Conservation (phyloP, 768 basidiomycete species). For the Cytidiella melzeri region DNA sequence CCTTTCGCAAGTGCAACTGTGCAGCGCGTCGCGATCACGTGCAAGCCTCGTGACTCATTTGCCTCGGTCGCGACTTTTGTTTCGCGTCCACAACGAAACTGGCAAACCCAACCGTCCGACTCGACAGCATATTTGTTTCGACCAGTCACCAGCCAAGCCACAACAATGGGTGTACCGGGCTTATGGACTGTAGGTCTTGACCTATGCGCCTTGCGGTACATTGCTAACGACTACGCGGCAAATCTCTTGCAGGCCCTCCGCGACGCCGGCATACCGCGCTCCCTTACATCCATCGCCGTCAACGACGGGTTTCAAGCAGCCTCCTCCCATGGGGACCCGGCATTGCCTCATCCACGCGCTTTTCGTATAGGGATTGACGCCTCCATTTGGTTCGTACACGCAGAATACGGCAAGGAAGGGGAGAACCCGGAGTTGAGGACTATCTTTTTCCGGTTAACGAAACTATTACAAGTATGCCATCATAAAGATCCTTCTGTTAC, state of each 20-base stretch:
- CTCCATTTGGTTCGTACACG: slow-evolving; percentile 77
- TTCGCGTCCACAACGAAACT: too few species aligned
- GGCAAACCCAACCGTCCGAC: too few species aligned
- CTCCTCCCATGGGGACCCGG: neutral
- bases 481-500: too few species aligned
- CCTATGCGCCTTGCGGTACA: neutral
- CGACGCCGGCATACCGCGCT: slow-evolving; percentile 65
- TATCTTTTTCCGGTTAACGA: slow-evolving; percentile 79
- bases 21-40: neutral
- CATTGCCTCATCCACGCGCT: slow-evolving; percentile 53
- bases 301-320: slow-evolving; percentile 71
- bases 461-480: slow-evolving; percentile 61
- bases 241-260: slow-evolving; percentile 46
- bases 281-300: slow-evolving; percentile 71
- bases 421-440: slow-evolving; percentile 86
- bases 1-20: too few species aligned
- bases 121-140: too few species aligned
- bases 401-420: slow-evolving; percentile 66
- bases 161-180: slow-evolving; percentile 43
- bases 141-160: too few species aligned
- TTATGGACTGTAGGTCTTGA: slow-evolving; percentile 40
- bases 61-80: neutral
- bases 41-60: neutral
- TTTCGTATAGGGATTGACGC: slow-evolving; percentile 86
- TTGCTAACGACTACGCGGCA: neutral